Percentiles rank a stretch among this genome's conserved stretches.
Evolutionary conservation across 2,329 filamentous ascomycete genomes (phyloP).

Genomic region (Aspergillus intermedius): DNA sequence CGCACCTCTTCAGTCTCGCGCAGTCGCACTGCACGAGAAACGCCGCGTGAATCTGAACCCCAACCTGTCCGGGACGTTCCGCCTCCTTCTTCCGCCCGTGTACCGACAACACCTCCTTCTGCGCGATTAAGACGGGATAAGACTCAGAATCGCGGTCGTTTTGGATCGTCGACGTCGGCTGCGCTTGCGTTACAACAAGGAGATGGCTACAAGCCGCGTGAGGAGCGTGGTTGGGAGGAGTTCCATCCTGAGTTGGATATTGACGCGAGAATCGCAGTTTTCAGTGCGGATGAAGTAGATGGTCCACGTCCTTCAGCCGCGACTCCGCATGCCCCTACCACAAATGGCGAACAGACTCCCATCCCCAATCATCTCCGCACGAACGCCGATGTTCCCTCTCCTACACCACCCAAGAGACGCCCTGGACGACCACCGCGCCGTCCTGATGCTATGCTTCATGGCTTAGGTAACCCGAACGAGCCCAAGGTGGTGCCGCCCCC

Average conservation of each 20-base stretch:
- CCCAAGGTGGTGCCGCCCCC: conserved; percentile 46
- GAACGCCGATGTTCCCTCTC: conserved; percentile 27
- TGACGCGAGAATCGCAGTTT: conserved; percentile 69
- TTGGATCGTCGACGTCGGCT: conserved; percentile 75
- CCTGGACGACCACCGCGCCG: conserved; percentile 61
- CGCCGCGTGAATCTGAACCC: conserved; percentile 3
- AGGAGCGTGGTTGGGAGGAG: conserved; percentile 95
- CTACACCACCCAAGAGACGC: conserved; percentile 49
- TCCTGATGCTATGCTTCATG: conserved; percentile 54
- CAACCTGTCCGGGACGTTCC: conserved; percentile 19
- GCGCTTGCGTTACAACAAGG: conserved; percentile 83
- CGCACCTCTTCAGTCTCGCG: conserved; percentile 44
- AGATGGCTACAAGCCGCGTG: conserved; percentile 93
- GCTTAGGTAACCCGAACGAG: conserved; percentile 54
- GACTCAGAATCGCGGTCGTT: conserved; percentile 55
- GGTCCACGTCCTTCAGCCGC: conserved; percentile 54
- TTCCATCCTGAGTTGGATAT: conserved; percentile 95
- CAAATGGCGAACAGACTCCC: conserved; percentile 20
- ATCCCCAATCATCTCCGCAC: conserved; percentile 40
- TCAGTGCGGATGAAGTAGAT: conserved; percentile 78
- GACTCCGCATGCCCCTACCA: conserved; percentile 27
- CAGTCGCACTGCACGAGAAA: conserved; percentile 32
- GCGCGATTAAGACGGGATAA: conserved; percentile 37
- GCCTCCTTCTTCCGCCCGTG: conserved; percentile 23
- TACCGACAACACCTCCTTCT: conserved; percentile 33